Evolutionary conservation across 2,329 filamentous ascomycete species (phyloP).

Genomic region (Gaeumannomyces sp.): DNA sequence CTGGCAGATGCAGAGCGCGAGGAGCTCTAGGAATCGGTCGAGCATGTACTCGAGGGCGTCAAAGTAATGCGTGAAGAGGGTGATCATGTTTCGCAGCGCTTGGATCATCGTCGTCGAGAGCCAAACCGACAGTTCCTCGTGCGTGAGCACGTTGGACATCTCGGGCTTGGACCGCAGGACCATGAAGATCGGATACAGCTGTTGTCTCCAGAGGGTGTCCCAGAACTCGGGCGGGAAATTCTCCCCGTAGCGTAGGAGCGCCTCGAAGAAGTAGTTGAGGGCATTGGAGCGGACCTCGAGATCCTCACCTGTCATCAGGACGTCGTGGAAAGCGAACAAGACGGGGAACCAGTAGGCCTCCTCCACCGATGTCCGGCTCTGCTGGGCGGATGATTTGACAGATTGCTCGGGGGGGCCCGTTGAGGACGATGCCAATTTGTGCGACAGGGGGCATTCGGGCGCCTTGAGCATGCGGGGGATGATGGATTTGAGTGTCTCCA

Average conservation of each 20-base stretch:
- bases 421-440: conserved; percentile 41
- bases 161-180: conserved; percentile 94
- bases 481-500: conserved; percentile 89
- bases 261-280: conserved; percentile 94
- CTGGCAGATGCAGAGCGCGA: conserved; percentile 95
- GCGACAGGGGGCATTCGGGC: conserved; percentile 86
- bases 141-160: conserved; percentile 90
- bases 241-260: conserved; percentile 80
- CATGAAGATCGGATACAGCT: conserved; percentile 97
- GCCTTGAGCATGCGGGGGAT: conserved; percentile 94
- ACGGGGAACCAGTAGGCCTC: conserved; percentile 99
- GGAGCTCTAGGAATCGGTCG: conserved; percentile 88
- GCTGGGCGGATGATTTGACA: conserved; percentile 34
- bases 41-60: conserved; percentile 96
- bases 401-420: conserved; percentile 18
- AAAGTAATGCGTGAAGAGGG: conserved; percentile 97
- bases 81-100: conserved; percentile 95
- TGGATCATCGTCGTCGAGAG: conserved; percentile 99
- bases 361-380: conserved; percentile 79
- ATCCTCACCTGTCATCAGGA: conserved; percentile 98
- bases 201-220: conserved; percentile 96
- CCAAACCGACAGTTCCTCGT: conserved; percentile 97
- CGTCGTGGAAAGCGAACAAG: conserved; percentile 96
- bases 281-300: conserved; percentile 88
- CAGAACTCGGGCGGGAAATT: conserved; percentile 93